phyloP scores from a whole-genome alignment of 2,329 filamentous ascomycete species.

The Beauveria rudraprayagi region DNA sequence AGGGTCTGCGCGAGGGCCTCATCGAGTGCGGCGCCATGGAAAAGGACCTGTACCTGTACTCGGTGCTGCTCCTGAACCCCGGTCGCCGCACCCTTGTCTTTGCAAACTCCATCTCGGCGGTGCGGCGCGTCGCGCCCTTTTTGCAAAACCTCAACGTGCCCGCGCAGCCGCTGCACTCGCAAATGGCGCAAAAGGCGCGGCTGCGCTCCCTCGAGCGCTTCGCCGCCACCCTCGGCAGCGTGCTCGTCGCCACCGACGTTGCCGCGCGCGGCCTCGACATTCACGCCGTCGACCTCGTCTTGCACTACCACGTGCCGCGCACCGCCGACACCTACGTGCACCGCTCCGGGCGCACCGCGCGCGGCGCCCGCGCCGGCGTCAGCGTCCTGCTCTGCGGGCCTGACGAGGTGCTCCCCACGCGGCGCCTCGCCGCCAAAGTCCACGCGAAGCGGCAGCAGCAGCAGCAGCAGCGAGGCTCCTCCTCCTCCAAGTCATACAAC shows the following conservation, averaged over 20 bases:
- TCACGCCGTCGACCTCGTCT: constrained; percentile 74
- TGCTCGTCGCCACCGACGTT: constrained; percentile 88
- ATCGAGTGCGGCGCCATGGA: constrained; percentile 90
- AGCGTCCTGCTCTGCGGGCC: constrained; percentile 86
- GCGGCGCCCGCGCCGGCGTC: constrained; percentile 66
- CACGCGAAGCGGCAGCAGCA: constrained; percentile 45
- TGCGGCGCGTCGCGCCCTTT: constrained; percentile 76
- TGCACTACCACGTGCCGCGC: constrained; percentile 93
- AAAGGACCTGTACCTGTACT: constrained; percentile 94
- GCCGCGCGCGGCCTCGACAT: constrained; percentile 93
- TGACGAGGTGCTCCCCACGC: constrained; percentile 80
- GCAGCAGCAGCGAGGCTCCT: constrained; percentile 16
- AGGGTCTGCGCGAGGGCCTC: constrained; percentile 76
- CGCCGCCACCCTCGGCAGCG: constrained; percentile 53
- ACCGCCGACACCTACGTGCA: constrained; percentile 92
- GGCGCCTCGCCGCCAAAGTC: constrained; percentile 78
- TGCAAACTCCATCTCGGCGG: constrained; percentile 90
- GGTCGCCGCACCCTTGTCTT: constrained; percentile 80
- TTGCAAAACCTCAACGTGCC: constrained; percentile 74
- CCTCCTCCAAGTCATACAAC: constrained; percentile 26
- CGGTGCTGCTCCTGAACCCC: constrained; percentile 74
- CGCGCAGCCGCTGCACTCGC: constrained; percentile 74
- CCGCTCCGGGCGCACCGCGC: constrained; percentile 86
- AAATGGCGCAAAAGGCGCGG: constrained; percentile 93
- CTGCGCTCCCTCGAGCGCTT: constrained; percentile 90